Conservation (phyloP, 2,329 filamentous ascomycete genomes). For the Colletotrichum magnum region DNA sequence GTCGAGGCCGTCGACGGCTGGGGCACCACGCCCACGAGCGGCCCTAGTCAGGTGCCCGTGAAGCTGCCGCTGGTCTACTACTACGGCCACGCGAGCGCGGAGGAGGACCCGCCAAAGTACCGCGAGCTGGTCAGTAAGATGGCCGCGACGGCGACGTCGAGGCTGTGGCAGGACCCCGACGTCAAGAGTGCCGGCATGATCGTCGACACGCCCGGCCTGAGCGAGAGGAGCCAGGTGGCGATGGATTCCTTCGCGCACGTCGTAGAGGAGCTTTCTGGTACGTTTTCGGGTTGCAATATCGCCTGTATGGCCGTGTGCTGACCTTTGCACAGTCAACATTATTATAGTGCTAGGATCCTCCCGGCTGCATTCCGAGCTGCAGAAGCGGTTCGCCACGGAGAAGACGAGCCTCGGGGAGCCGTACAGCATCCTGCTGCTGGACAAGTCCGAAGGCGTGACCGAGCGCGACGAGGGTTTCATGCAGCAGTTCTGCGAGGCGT, state of each 20-base stretch:
- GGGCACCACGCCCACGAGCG: slow-evolving; percentile 91
- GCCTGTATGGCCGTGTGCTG: neutral
- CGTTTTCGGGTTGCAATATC: neutral
- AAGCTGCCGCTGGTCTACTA: slow-evolving; percentile 94
- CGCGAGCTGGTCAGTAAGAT: slow-evolving; percentile 81
- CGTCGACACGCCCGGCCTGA: slow-evolving; percentile 84
- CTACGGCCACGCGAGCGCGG: slow-evolving; percentile 81
- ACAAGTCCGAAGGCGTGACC: slow-evolving; percentile 88
- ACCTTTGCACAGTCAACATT: slow-evolving; percentile 77
- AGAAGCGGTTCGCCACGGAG: slow-evolving; percentile 74
- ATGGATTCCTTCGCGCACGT: slow-evolving; percentile 88
- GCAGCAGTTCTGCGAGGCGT: slow-evolving; percentile 79
- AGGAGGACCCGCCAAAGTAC: slow-evolving; percentile 81
- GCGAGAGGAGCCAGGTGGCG: slow-evolving; percentile 75
- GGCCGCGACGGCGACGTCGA: slow-evolving; percentile 82
- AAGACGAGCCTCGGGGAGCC: slow-evolving; percentile 73
- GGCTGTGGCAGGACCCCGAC: slow-evolving; percentile 81
- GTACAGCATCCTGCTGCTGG: slow-evolving; percentile 82
- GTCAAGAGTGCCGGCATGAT: slow-evolving; percentile 84
- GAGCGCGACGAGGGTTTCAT: slow-evolving; percentile 82
- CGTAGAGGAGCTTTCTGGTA: slow-evolving; percentile 68
- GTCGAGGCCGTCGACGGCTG: slow-evolving; percentile 84
- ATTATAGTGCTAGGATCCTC: slow-evolving; percentile 88
- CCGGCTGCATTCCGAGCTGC: slow-evolving; percentile 80
- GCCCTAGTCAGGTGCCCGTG: slow-evolving; percentile 88